A percentile compares a stretch with the other conserved stretches of the same genome.
phyloP scores from a whole-genome alignment of 148 eudicot genomes.

The Vaccinium corymbosum region DNA sequence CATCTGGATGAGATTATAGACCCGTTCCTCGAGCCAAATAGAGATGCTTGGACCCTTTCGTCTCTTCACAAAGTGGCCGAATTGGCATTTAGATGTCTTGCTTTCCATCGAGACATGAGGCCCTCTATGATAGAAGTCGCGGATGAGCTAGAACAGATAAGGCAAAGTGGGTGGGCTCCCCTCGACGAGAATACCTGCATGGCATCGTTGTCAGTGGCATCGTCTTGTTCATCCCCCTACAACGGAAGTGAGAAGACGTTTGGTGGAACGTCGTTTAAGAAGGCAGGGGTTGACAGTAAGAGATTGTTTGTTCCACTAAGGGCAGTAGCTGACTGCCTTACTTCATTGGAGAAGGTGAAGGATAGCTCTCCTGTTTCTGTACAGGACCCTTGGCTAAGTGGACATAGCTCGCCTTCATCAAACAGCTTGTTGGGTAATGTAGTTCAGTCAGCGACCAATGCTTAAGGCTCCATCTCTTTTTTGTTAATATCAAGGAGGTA shows the following conservation, averaged over 20 bases:
- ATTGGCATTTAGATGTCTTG: constrained; percentile 55
- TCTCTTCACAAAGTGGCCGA: constrained; percentile 47
- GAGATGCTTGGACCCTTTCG: constrained; percentile 33
- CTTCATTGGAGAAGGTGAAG: constrained; percentile 41
- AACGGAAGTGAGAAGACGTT: constrained; percentile 61
- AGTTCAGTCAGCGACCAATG: constrained; percentile 27
- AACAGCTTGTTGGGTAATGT: constrained; percentile 71
- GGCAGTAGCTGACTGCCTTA: constrained; percentile 31
- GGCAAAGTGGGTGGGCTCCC: constrained; percentile 18
- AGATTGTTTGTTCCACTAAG: constrained; percentile 49
- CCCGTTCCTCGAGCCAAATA: constrained; percentile 32
- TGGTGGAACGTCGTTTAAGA: constrained; percentile 26
- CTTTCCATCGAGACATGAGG: constrained; percentile 54
- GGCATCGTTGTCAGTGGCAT: constrained; percentile 57
- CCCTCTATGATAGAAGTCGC: constrained; percentile 51
- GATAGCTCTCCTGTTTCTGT: constrained; percentile 88
- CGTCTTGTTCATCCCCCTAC: constrained; percentile 64
- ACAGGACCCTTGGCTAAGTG: constrained; percentile 85
- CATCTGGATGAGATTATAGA: constrained; percentile 44
- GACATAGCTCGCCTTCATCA: constrained; percentile 85
- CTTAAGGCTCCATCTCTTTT: background rate
- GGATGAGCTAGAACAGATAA: constrained; percentile 36
- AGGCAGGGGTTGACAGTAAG: constrained; percentile 40
- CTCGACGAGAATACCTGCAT: constrained; percentile 31
- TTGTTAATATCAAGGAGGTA: constrained; percentile 17